Conservation (phyloP, 768 basidiomycete genomes). For the Tricholoma sp. region DNA sequence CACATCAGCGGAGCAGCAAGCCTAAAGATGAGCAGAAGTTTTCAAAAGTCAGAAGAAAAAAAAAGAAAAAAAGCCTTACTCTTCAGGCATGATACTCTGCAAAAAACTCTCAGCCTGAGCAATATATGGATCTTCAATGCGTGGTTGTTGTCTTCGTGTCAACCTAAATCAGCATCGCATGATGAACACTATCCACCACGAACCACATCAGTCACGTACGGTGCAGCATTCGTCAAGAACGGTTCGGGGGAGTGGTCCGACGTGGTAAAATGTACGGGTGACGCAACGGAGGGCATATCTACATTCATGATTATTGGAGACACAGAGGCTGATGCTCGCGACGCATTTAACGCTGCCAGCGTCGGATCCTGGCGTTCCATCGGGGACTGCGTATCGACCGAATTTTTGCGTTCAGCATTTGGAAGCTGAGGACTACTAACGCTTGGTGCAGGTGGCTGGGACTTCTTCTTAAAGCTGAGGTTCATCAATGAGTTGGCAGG, state of each 20-base stretch:
- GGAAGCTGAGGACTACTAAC: neutral
- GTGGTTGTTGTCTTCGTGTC: neutral
- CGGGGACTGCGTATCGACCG: neutral
- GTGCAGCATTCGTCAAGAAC: neutral
- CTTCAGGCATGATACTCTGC: conserved; percentile 14
- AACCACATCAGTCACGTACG: neutral
- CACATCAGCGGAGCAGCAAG: conserved; percentile 32
- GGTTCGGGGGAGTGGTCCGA: neutral
- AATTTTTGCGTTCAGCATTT: neutral
- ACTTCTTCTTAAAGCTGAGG: conserved; percentile 43
- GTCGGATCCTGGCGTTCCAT: conserved; percentile 13
- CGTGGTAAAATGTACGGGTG: conserved; percentile 5
- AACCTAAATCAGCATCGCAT: neutral
- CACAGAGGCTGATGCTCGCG: neutral
- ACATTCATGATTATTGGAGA: conserved; percentile 1
- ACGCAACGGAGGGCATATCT: neutral
- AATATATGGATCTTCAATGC: neutral
- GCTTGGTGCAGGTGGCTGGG: conserved; percentile 10
- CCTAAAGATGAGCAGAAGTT: conserved; percentile 14
- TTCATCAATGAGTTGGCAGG: conserved; percentile 14
- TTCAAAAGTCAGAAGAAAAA: neutral
- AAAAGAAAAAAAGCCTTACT: conserved; percentile 8
- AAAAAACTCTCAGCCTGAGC: conserved; percentile 11
- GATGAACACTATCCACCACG: neutral
- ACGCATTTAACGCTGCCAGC: conserved; percentile 16